Base-by-base conservation (phyloP, 2,329 filamentous ascomycete species). In the Cadophora luteo-olivacea region DNA sequence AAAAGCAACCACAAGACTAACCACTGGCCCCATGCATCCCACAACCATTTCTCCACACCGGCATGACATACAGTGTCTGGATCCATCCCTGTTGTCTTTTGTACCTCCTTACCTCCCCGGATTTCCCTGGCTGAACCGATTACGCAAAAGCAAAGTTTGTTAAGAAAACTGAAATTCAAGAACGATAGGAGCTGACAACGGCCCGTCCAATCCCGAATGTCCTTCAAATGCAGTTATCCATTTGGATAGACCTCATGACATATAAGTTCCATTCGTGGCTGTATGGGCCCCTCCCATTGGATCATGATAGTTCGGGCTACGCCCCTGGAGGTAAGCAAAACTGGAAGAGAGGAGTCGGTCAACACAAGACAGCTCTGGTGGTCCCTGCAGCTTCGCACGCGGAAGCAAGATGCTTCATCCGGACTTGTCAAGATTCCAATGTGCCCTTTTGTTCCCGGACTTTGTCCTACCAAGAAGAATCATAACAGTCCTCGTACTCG, bases 321-420 rank as follows among this genome's bases (percentile, higher is more conserved):
- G 36, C 36, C 36, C 36, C 45, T 22, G 45, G 4, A 45, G 41
- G 12, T 45, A 45, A 45, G 41, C 41, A 45, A 45, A 45, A 12
- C 3, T 16, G 41, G 16, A 19, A 45, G 41, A 45, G 41, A 61
- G 60, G 60, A 33, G 58, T 66, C 58, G 63, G 49, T 62, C 33
- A 60, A 62, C 36, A 14, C 36, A 38, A 14, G 55, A 54, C 32
- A 51, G 48, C 45, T 51, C 41, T 45, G 41, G 41, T 45, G 49
- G 62, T 60, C 48, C 55, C 55, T 68, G 66, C 62, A 68, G 55
- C 25, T 25, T 25, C 61, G 24, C n/a, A 19, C 55, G 48, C 54
- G 48, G 49, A 61, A 58, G 66, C 41, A 60, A 45, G 9, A 14
- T 61, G 19, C 55, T 61, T 48, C 9, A 36, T 60, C 61, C 48